Evolutionary conservation across 805 yeast species (phyloP), one percentile per base, ranked within the genome.

Genomic region (Suhomyces emberorum): DNA sequence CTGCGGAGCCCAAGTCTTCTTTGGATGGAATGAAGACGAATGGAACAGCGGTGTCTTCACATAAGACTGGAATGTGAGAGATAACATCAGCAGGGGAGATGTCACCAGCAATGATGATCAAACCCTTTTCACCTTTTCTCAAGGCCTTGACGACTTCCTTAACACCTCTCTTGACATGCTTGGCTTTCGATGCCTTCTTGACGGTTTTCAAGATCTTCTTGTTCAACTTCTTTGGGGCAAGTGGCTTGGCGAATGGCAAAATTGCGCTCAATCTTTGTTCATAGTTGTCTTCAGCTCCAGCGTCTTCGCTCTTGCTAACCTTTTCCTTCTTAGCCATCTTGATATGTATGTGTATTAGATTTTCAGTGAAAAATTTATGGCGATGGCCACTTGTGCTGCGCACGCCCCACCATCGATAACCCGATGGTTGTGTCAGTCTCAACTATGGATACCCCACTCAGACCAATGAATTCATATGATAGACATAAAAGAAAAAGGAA

Each of bases 1-100:
- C 98, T 17, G 99, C 98, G 46, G 95, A 85, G 23, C 99, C 99
- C 49, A 93, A 77, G 60, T 93, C 98, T 71, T 93, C 97, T 69
- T 93, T 93, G 34, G 97, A 88, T 54, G 98, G 98, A 45, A 93
- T 79, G 65, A 93, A 93, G 28, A 91, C 76, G 59, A 72, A 95
- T 55, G 98, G 97, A 33, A 93, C 97, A 32, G 84, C 69, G 46
- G 77, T 71, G 61, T 93, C 99, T 70, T 93, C 98, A 70, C 98
- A 93, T 44, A 93, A 76, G 32, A 95, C 97, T 38, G 99, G 99
- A 39, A 93, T 78, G 61, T 93, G 99, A 29, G 97, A 88, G 50
- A 95, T 86, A 30, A 93, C 98, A 61, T 93, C 99, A 34, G 89
- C 79, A 41, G 99, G 99, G 38, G 95, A 89, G 47, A 95, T 93